A percentile compares a stretch with the other conserved stretches of the same genome.
These are phyloP conservation scores for Pythium sp. DNA, from an alignment of 352 stramenopile species.

Conservation along the genomic window DNA sequence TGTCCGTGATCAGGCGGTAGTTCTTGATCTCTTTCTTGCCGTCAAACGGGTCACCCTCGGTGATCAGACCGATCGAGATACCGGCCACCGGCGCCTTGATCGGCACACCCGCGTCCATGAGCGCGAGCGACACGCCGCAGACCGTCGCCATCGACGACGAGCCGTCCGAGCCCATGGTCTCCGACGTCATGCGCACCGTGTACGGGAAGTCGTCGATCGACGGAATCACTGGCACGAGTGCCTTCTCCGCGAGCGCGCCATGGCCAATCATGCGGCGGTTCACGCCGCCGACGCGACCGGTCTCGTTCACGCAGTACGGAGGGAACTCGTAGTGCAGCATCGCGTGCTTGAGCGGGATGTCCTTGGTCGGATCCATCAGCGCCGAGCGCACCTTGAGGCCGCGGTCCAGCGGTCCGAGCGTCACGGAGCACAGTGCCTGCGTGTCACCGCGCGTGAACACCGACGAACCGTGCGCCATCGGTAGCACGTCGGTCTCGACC, in stretches of 20 bases:
- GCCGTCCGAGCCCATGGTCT: conserved; percentile 94
- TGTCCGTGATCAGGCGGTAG: conserved; percentile 95
- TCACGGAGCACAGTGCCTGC: conserved; percentile 89
- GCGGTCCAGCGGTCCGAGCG: conserved; percentile 77
- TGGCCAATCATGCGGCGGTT: conserved; percentile 96
- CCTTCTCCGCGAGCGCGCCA: conserved; percentile 96
- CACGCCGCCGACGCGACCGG: conserved; percentile 77
- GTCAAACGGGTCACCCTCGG: conserved; percentile 63
- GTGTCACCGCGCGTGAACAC: conserved; percentile 89
- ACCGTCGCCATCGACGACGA: conserved; percentile 96
- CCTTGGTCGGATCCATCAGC: conserved; percentile 39
- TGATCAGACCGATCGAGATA: conserved; percentile 93
- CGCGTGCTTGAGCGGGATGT: conserved; percentile 60
- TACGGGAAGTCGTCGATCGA: conserved; percentile 94
- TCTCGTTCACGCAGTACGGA: conserved; percentile 96
- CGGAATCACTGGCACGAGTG: conserved; percentile 91
- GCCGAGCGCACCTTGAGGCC: conserved; percentile 68
- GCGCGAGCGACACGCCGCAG: conserved; percentile 94
- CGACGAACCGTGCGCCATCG: conserved; percentile 87
- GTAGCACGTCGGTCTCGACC: conserved; percentile 85
- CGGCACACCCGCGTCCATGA: conserved; percentile 97
- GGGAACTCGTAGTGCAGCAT: conserved; percentile 99
- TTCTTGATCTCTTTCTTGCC: conserved; percentile 61
- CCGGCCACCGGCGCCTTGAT: conserved; percentile 92
- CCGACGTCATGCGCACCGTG: conserved; percentile 94